A percentile compares a stretch with the other conserved stretches of the same genome.
phyloP scores from a whole-genome alignment of 768 basidiomycete genomes.

The Rhodotorula paludigena region DNA sequence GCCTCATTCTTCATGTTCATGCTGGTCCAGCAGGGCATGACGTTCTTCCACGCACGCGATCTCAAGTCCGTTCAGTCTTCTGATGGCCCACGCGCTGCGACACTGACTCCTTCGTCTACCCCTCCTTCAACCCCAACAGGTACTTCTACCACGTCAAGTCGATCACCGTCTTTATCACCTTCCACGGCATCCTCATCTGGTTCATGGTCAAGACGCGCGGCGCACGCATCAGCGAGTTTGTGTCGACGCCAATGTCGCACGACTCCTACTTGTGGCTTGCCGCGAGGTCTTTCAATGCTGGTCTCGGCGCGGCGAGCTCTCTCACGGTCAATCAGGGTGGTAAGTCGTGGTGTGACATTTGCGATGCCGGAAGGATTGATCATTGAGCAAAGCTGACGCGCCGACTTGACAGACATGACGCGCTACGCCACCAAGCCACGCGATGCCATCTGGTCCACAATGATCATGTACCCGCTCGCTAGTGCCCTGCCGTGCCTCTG shows the following conservation, averaged over 20 bases:
- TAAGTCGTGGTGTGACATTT: background rate
- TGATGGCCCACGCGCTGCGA: too few relatives aligned
- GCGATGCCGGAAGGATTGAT: background rate
- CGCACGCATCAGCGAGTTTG: background rate
- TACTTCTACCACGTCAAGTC: background rate
- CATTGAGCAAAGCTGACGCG: background rate
- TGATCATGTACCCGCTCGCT: background rate
- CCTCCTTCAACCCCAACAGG: too few relatives aligned
- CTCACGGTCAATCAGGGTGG: background rate
- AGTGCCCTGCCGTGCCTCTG: background rate
- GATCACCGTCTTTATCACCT: background rate
- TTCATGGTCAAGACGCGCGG: background rate
- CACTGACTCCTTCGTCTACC: too few relatives aligned
- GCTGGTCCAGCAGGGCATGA: background rate
- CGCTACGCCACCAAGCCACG: background rate
- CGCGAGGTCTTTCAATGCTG: background rate
- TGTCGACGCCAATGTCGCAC: background rate
- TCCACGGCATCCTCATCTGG: slow-evolving; percentile 2
- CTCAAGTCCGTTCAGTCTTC: background rate
- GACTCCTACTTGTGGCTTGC: background rate
- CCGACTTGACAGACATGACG: background rate
- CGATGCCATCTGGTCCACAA: background rate
- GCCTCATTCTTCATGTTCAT: background rate
- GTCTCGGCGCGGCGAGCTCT: background rate
- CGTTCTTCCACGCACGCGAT: background rate